Conservation (phyloP, 208 protist genomes). For the Naegleria fowleri region DNA sequence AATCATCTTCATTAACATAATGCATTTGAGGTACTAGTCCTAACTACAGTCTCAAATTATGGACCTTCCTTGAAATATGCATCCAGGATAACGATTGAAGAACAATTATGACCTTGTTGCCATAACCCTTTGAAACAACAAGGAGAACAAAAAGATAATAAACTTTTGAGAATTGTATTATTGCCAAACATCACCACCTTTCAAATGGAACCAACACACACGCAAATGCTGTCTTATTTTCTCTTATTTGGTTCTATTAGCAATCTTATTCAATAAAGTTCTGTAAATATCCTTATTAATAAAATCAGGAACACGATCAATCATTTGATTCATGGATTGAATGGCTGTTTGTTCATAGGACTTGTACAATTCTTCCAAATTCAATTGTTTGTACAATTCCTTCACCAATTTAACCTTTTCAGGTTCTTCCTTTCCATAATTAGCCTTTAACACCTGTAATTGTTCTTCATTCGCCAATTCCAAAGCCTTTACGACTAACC, state of each 20-base stretch:
- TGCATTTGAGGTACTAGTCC: no score
- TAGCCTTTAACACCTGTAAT: constrained; percentile 65
- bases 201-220: no score
- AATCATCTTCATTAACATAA: no score
- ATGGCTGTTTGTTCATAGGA: constrained; percentile 54
- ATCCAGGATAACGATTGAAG: no score
- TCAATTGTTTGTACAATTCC: constrained; percentile 66
- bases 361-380: constrained; percentile 62
- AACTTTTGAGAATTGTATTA: no score
- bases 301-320: background rate
- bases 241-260: background rate
- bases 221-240: no score
- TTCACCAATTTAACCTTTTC: constrained; percentile 74
- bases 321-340: background rate
- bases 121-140: no score
- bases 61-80: no score
- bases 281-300: background rate
- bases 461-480: constrained; percentile 56
- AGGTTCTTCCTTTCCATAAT: constrained; percentile 71
- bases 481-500: constrained; percentile 81
- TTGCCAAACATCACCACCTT: no score
- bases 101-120: no score
- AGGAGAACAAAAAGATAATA: no score
- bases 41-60: no score
- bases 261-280: background rate